Evolutionary conservation across 805 yeast genomes (phyloP), one percentile per base, ranked within the genome.

Genomic region (Starmerella bombicola): DNA sequence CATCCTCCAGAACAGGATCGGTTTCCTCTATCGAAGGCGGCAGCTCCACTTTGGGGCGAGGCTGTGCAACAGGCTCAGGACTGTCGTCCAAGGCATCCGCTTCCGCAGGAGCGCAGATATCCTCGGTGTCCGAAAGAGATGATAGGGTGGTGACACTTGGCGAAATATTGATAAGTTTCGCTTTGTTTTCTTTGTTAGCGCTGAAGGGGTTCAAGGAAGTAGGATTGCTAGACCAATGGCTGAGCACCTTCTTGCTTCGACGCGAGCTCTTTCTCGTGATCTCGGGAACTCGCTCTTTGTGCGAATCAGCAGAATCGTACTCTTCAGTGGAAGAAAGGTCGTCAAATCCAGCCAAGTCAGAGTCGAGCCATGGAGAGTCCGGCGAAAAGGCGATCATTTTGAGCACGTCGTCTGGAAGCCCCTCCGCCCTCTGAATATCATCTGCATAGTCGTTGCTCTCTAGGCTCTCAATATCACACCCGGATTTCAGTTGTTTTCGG

Each of bases 1-100:
- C 57, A 24, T 43, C 45, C 28, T 45, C 48, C 10, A 17, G 12
- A 12, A 53, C 53, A 10, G 57, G 57, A 24, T 53, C 57, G 1
- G 41, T 35, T 12, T 47, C 49, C 21, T 46, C 49, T n/a, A 49
- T 41, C 5, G 41, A 24, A 13, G 38, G 42, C 8, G 37, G 21
- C 28, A 24, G 9, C 12, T 24, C 28, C 13, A 24, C 28, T 24
- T 24, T 24, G 12, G 12, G 9, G 12, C 13, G 9, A 13, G 28
- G 9, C 9, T 9, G 12, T 10, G 13, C 12, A 10, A 10, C 28
- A 13, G 12, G 9, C 28, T 24, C 28, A 13, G 28, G 28, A n/a
- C n/a, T n/a, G n/a, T n/a, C n/a, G n/a, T n/a, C n/a, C n/a, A n/a
- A n/a, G 28, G 28, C 28, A 9, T 10, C 28, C 13, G 28, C 9